A percentile compares a stretch with the other conserved stretches of the same genome.
phyloP scores from a whole-genome alignment of 75 land plant species.

The Sequoiadendron giganteum region DNA sequence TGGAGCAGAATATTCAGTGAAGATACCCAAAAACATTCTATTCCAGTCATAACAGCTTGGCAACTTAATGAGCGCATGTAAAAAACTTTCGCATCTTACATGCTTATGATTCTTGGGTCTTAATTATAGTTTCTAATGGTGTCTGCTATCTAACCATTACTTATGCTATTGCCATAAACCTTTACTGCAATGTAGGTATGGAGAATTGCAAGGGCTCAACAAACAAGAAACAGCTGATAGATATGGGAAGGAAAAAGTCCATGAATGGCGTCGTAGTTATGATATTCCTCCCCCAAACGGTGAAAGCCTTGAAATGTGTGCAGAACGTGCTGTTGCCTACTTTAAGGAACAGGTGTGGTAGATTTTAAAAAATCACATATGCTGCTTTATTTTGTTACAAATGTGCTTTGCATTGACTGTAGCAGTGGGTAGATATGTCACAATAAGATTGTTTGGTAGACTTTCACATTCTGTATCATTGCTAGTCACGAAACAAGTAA shows the following conservation, averaged over 20 bases:
- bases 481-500: neutral
- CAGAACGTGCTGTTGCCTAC: constrained; percentile 89
- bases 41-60: constrained; percentile 93
- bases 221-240: constrained; percentile 96
- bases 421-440: neutral
- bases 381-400: neutral
- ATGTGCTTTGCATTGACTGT: neutral
- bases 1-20: constrained; percentile 87
- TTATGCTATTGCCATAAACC: neutral
- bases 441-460: neutral
- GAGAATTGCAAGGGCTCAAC: constrained; percentile 93
- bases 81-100: neutral
- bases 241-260: constrained; percentile 81
- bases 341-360: constrained; percentile 63
- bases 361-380: neutral
- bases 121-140: neutral
- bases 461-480: neutral
- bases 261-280: constrained; percentile 93
- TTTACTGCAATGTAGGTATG: constrained; percentile 63
- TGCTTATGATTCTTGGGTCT: neutral
- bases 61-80: constrained; percentile 96
- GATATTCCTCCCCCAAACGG: constrained; percentile 96
- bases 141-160: neutral
- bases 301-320: constrained; percentile 93
- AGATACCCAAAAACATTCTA: constrained; percentile 71